These are phyloP conservation scores for Verbena officinalis DNA, from an alignment of 257 asterid species.

Conservation along the genomic window DNA sequence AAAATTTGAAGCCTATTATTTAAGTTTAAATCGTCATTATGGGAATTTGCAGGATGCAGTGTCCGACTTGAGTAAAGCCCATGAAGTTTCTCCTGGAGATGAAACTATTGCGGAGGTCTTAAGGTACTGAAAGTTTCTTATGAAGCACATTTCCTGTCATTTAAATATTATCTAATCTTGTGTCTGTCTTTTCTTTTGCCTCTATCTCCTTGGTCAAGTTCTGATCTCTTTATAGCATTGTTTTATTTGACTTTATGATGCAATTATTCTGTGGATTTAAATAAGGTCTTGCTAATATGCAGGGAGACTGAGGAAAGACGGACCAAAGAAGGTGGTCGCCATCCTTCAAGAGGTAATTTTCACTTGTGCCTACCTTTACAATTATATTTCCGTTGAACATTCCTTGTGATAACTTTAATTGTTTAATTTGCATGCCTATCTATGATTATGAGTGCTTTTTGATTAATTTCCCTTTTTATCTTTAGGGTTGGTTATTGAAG, in stretches of 20 bases:
- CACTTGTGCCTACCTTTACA: slow-evolving; percentile 9
- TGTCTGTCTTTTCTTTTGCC: not conserved
- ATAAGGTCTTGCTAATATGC: slow-evolving; percentile 22
- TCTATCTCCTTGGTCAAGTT: slow-evolving; percentile 9
- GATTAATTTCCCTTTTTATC: slow-evolving; percentile 20
- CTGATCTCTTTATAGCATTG: slow-evolving; percentile 6
- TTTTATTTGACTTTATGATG: slow-evolving; percentile 7
- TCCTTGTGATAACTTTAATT: slow-evolving; percentile 19
- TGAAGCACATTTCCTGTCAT: slow-evolving; percentile 10
- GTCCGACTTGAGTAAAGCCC: slow-evolving; percentile 83
- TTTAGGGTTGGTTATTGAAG: slow-evolving; percentile 84
- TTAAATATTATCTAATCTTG: not conserved
- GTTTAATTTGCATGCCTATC: slow-evolving; percentile 3
- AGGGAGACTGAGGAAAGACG: slow-evolving; percentile 80
- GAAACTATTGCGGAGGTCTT: slow-evolving; percentile 88
- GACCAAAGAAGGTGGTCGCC: slow-evolving; percentile 54
- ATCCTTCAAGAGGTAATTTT: slow-evolving; percentile 60
- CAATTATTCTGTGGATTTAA: slow-evolving; percentile 7
- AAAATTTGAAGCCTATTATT: slow-evolving; percentile 17
- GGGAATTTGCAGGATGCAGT: slow-evolving; percentile 68
- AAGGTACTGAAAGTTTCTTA: slow-evolving; percentile 52
- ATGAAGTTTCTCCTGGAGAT: slow-evolving; percentile 81
- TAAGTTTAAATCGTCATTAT: slow-evolving; percentile 20
- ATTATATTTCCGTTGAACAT: slow-evolving; percentile 14
- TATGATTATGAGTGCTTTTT: not conserved